A percentile compares a stretch with the other conserved stretches of the same genome.
phyloP scores from a whole-genome alignment of 2,329 filamentous ascomycete genomes.

The Calonectria naviculata region DNA sequence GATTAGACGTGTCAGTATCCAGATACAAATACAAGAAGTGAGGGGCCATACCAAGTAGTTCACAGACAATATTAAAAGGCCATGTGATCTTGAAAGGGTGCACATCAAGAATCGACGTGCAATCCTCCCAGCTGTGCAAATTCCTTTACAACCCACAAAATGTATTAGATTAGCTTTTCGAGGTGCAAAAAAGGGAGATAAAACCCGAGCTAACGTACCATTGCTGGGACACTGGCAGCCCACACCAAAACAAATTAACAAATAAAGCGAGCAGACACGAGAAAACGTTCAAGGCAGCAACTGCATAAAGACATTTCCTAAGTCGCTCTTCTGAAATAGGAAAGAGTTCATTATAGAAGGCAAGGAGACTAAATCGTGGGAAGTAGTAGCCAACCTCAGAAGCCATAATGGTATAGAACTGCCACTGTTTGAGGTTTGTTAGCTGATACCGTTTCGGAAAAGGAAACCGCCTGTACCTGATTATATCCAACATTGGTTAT shows the following conservation, averaged over 20 bases:
- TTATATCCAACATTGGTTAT: too few relatives aligned
- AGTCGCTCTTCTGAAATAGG: neutral
- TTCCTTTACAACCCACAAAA: neutral
- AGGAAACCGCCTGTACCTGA: neutral
- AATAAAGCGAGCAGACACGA: neutral
- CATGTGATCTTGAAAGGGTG: neutral
- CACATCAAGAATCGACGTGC: neutral
- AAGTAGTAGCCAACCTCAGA: neutral
- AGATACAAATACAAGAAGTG: neutral
- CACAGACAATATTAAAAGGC: neutral
- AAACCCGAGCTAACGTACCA: neutral
- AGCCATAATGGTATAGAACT: neutral
- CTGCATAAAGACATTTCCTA: neutral
- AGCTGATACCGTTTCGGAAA: too few relatives aligned
- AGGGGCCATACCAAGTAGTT: neutral
- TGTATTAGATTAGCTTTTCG: neutral
- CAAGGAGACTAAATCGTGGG: neutral
- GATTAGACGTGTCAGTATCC: neutral
- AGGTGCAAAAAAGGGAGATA: neutral
- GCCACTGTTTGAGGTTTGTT: neutral
- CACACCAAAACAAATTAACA: neutral
- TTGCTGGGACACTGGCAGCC: neutral
- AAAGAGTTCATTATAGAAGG: neutral
- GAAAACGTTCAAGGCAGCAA: neutral
- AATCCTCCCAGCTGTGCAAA: neutral